Evolutionary conservation across 768 basidiomycete species (phyloP), one percentile per base, ranked within the genome.

Genomic region (Suillus tomentosus): DNA sequence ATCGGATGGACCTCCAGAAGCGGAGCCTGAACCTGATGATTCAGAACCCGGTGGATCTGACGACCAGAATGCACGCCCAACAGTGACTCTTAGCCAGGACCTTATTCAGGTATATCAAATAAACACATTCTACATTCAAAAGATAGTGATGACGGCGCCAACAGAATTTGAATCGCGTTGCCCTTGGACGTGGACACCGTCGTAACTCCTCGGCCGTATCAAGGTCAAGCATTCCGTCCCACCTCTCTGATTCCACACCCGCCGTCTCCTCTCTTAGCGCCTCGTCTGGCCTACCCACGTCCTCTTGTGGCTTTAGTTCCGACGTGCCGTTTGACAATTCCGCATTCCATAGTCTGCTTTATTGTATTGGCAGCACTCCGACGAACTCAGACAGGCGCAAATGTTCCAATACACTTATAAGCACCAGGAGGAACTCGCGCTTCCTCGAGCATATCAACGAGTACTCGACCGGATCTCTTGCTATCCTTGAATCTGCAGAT

Each of bases 61-160:
- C 17, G 58, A 24, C 43, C 31, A 8, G 68, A 31, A 42, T 8
- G 47, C 63, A 10, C 27, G 9, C 11, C 64, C 67, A 19, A 72
- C 50, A 10, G 56, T 70, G 31, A 76, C 73, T 5, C 58, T 60
- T 17, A 74, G 73, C 43, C 75, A 73, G 63, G 73, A 73, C 51
- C 70, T 76, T 24, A 62, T 53, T 57, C 75, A 74, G 75, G 75
- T 76, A 64, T 7, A 68, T 62, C 22, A 14, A 4, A 3, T 60
- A 47, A 19, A 62, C 14, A 22, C 47, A 19, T 19, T 19, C 43
- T 13, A 22, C 13, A 50, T 17, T 47, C 42, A 10, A 34, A 54
- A 54, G 53, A 36, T 36, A n/a, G 58, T 19, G 62, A 48, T 27
- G 36, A 17, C 27, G 43, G n/a, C 15, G 13, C 34, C 58, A 50